Evolutionary conservation across 2,329 filamentous ascomycete genomes (phyloP).

Genomic region (Simplicillium aogashimaense): DNA sequence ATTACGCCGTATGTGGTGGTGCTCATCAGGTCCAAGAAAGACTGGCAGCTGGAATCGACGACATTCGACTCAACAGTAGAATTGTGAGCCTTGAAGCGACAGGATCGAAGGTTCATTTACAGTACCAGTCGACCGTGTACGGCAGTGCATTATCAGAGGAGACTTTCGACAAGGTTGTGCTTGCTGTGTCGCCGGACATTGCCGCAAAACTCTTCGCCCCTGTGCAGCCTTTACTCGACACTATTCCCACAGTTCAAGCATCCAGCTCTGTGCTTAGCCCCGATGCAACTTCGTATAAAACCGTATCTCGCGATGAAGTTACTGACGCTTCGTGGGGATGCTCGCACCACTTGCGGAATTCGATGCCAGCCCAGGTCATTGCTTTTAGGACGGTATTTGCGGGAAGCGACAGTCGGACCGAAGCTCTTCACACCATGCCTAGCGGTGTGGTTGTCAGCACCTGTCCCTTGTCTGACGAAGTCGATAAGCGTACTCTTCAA

Average conservation of each 20-base stretch:
- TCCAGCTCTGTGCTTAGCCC: constrained; percentile 32
- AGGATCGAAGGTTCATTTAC: neutral
- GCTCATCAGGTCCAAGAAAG: constrained; percentile 37
- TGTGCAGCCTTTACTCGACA: constrained; percentile 21
- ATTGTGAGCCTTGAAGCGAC: constrained; percentile 16
- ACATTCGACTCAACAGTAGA: constrained; percentile 27
- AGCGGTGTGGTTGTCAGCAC: constrained; percentile 43
- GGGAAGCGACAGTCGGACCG: constrained; percentile 25
- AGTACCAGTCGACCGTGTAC: constrained; percentile 1
- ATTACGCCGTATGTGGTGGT: constrained; percentile 40
- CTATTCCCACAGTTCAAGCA: constrained; percentile 37
- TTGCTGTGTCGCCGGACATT: constrained; percentile 45
- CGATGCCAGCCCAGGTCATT: constrained; percentile 19
- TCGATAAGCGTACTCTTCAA: constrained; percentile 30
- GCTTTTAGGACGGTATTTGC: constrained; percentile 24
- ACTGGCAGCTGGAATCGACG: constrained; percentile 26
- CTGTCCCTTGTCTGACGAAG: constrained; percentile 27
- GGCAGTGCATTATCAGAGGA: too few relatives aligned
- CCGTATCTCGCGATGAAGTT: neutral
- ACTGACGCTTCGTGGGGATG: constrained; percentile 9
- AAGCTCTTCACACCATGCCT: constrained; percentile 41
- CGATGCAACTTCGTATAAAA: neutral
- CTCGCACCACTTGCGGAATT: constrained; percentile 15
- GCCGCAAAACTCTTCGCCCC: constrained; percentile 37
- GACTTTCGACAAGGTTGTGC: constrained; percentile 39